Percentiles rank a stretch among this genome's conserved stretches.
phyloP scores from a whole-genome alignment of 805 yeast genomes.

The Candida insectorum region DNA sequence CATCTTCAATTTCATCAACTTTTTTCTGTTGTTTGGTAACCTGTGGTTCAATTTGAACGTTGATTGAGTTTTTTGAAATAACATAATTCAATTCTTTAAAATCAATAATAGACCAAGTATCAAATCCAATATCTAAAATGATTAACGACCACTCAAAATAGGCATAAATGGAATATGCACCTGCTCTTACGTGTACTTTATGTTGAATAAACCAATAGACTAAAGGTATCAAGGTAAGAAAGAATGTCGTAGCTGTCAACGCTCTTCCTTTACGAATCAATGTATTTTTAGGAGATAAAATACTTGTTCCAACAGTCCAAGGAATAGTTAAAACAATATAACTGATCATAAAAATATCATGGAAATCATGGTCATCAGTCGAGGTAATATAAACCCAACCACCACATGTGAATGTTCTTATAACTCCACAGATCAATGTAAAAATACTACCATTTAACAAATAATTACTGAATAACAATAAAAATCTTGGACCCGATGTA shows the following conservation, averaged over 20 bases:
- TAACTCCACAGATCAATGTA: constrained; percentile 55
- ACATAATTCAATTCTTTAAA: constrained; percentile 59
- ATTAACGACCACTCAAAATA: constrained; percentile 93
- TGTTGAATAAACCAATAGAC: constrained; percentile 89
- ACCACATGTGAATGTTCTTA: constrained; percentile 95
- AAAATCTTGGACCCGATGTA: constrained; percentile 89
- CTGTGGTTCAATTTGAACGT: constrained; percentile 13
- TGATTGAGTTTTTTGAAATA: constrained; percentile 25
- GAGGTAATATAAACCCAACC: constrained; percentile 98
- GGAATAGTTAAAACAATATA: constrained; percentile 89
- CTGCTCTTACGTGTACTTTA: constrained; percentile 79
- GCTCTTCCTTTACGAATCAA: constrained; percentile 49
- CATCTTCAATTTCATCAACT: constrained; percentile 20
- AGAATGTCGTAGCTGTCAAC: constrained; percentile 58
- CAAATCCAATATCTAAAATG: constrained; percentile 79
- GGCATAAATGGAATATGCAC: constrained; percentile 95
- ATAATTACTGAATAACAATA: constrained; percentile 52
- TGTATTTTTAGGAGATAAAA: constrained; percentile 44
- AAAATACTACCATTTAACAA: constrained; percentile 27
- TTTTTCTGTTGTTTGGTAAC: background rate
- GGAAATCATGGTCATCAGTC: constrained; percentile 95
- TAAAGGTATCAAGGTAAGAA: constrained; percentile 72
- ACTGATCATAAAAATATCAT: constrained; percentile 91
- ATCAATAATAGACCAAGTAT: constrained; percentile 72
- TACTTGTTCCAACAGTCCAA: constrained; percentile 70